Percentiles rank a stretch among this genome's conserved stretches.
phyloP scores from a whole-genome alignment of 1,284 basidiomycete genomes.

The Leccinum pachyderme region DNA sequence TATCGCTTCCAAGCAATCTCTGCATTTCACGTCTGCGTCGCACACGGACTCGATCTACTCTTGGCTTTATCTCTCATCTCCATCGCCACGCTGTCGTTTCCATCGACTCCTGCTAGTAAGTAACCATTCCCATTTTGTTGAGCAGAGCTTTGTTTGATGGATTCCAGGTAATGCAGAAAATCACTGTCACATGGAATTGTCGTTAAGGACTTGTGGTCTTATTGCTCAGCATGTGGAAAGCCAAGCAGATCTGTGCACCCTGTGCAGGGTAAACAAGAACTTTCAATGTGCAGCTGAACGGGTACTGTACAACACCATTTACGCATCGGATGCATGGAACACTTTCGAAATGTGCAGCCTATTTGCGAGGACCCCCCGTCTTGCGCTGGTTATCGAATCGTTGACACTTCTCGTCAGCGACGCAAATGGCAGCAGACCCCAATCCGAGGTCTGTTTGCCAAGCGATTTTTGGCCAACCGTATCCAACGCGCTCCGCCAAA shows the following conservation, averaged over 20 bases:
- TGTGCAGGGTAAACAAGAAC: slow-evolving; percentile 54
- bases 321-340: slow-evolving; percentile 39
- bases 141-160: background rate
- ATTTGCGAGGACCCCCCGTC: slow-evolving; percentile 43
- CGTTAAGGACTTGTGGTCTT: slow-evolving; percentile 54
- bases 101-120: slow-evolving; percentile 14
- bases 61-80: background rate
- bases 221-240: slow-evolving; percentile 51
- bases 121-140: background rate
- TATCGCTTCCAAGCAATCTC: background rate
- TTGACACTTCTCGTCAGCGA: slow-evolving; percentile 45
- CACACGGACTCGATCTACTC: background rate
- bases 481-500: slow-evolving; percentile 46
- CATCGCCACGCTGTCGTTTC: background rate
- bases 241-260: slow-evolving; percentile 50
- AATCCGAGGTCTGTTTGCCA: slow-evolving; percentile 19
- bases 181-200: slow-evolving; percentile 48
- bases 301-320: slow-evolving; percentile 57
- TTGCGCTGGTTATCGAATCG: slow-evolving; percentile 50
- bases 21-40: background rate
- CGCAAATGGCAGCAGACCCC: slow-evolving; percentile 7
- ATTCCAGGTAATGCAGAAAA: slow-evolving; percentile 18
- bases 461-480: slow-evolving; percentile 50
- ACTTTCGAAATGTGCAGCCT: slow-evolving; percentile 46
- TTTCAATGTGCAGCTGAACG: slow-evolving; percentile 56